These are phyloP conservation scores for Lachnellula cervina DNA, from an alignment of 2,329 filamentous ascomycete genomes.

Conservation along the genomic window DNA sequence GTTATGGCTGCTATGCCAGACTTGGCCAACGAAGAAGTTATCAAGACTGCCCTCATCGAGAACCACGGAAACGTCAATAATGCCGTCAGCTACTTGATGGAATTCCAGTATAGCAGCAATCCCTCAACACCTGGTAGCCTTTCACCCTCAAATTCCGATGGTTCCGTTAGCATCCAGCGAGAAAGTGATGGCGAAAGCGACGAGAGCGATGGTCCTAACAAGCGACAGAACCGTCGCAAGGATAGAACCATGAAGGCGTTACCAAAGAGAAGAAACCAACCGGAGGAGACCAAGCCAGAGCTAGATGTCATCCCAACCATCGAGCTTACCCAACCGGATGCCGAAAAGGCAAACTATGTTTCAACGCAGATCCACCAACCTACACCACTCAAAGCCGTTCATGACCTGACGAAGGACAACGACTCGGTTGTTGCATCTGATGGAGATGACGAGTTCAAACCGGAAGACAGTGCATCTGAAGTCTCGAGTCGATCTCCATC, in stretches of 20 bases:
- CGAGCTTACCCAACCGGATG: background rate
- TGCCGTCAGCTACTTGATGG: slow-evolving; percentile 45
- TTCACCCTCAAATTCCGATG: slow-evolving; percentile 32
- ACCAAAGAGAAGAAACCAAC: background rate
- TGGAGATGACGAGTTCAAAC: background rate
- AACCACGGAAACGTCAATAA: slow-evolving; percentile 53
- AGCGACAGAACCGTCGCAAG: slow-evolving; percentile 34
- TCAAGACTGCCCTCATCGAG: slow-evolving; percentile 49
- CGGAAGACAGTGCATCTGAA: background rate
- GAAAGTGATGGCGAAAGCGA: slow-evolving; percentile 46
- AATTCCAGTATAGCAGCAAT: slow-evolving; percentile 38
- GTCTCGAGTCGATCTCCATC: slow-evolving; percentile 3
- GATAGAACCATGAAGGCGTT: slow-evolving; percentile 1
- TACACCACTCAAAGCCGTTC: background rate
- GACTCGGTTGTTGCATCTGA: background rate
- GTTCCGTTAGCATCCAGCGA: slow-evolving; percentile 45
- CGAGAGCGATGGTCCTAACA: slow-evolving; percentile 42
- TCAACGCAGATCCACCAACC: background rate
- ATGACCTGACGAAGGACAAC: background rate
- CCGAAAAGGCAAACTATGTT: background rate
- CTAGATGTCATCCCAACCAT: background rate
- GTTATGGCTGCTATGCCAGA: slow-evolving; percentile 48
- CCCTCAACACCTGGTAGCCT: slow-evolving; percentile 9
- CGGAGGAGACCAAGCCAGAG: background rate
- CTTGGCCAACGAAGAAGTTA: slow-evolving; percentile 43